Evolutionary conservation across 208 protist genomes (phyloP), one percentile per base, ranked within the genome.

Genomic region (Acanthamoeba culbertsoni): DNA sequence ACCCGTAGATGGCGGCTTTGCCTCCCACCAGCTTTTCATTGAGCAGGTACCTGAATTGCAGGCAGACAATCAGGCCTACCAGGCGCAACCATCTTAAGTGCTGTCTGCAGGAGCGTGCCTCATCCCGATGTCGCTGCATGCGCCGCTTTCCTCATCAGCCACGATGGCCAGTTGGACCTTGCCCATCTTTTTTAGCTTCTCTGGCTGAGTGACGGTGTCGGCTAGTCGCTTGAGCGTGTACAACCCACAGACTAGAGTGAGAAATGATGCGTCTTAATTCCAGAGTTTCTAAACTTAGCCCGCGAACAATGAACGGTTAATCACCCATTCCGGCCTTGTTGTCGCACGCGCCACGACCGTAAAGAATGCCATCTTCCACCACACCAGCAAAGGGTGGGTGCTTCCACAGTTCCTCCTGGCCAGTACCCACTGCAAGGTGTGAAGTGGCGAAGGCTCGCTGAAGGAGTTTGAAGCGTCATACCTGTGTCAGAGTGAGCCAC

Each of bases 41-140:
- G 8, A 91, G 86, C 45, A 91, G 86, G 33, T 91, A 75, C n/a
- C 84, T 91, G 59, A n/a, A n/a, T n/a, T n/a, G n/a, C n/a, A n/a
- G n/a, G n/a, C n/a, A n/a, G n/a, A n/a, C n/a, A n/a, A n/a, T n/a
- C n/a, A n/a, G n/a, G n/a, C n/a, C n/a, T n/a, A n/a, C n/a, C 59
- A 31, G 28, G n/a, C 2, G 59, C n/a, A 28, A 1, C 31, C n/a
- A 68, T 4, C 59, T 40, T n/a, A 63, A n/a, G n/a, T n/a, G n/a
- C n/a, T 28, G 55, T 33, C 12, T 33, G 55, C 23, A 63, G 55
- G 20, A 7, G 31, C 55, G 55, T n/a, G 40, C 62, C 62, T 2
- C 62, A 91, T 77, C 8, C 86, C 86, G 31, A 91, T 73, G 0
- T 73, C 20, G 28, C 59, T 77, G 62, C 86, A 91, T 7, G 86